Conservation (phyloP, 2,329 filamentous ascomycete species). For the Aspergillus sp. region DNA sequence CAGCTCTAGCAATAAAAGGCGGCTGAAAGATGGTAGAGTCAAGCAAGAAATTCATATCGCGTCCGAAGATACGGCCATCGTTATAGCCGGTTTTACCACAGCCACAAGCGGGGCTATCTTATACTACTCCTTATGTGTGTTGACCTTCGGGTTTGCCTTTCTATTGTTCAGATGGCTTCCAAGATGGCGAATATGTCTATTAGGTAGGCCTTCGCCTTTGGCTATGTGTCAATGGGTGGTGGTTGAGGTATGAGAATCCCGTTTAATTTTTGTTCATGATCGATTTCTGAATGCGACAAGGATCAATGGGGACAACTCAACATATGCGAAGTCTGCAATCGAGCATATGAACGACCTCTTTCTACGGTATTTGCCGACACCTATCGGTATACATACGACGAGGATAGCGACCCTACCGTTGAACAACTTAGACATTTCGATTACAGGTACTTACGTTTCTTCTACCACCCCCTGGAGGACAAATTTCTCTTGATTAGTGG, state of each 20-base stretch:
- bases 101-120: conserved; percentile 66
- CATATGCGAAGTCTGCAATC: conserved; percentile 66
- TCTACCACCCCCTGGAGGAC: conserved; percentile 84
- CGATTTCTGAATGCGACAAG: conserved; percentile 35
- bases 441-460: conserved; percentile 92
- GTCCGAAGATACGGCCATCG: conserved; percentile 91
- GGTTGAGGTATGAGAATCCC: conserved; percentile 64
- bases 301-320: conserved; percentile 96
- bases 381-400: conserved; percentile 61
- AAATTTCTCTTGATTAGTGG: conserved; percentile 83
- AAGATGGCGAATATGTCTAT: conserved; percentile 74
- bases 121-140: conserved; percentile 69
- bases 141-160: conserved; percentile 76
- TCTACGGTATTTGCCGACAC: conserved; percentile 57
- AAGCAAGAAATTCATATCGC: conserved; percentile 92
- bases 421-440: conserved; percentile 74
- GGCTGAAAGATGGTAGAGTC: conserved; percentile 60
- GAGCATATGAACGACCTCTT: conserved; percentile 61
- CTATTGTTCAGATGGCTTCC: conserved; percentile 89
- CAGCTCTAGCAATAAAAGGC: conserved; percentile 65
- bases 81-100: conserved; percentile 86
- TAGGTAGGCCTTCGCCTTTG: conserved; percentile 69
- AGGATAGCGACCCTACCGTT: conserved; percentile 74
- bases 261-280: not conserved
- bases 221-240: conserved; percentile 85